Evolutionary conservation across 805 yeast genomes (phyloP).

Genomic region (Candida ipomoeae): DNA sequence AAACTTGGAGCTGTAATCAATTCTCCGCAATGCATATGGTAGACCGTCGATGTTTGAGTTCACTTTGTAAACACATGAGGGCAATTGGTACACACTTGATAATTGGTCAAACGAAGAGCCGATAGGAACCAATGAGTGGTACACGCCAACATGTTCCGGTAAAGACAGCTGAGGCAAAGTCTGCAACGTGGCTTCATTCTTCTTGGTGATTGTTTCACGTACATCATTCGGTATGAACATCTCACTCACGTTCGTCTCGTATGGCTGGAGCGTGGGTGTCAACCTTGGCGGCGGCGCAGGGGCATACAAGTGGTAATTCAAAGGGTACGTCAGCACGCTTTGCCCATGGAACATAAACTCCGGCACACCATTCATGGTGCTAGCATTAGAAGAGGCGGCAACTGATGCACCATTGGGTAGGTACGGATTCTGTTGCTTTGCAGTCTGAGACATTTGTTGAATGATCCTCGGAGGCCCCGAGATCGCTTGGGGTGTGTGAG

Average conservation of each 20-base stretch:
- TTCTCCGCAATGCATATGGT: constrained; percentile 68
- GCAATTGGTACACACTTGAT: constrained; percentile 46
- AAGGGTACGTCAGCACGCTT: constrained; percentile 36
- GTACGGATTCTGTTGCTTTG: constrained; percentile 23
- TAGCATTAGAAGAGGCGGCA: constrained; percentile 8
- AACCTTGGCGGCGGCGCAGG: constrained; percentile 82
- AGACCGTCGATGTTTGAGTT: constrained; percentile 74
- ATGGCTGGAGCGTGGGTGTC: constrained; percentile 54
- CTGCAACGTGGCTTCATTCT: constrained; percentile 78
- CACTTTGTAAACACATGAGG: constrained; percentile 70
- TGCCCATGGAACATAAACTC: constrained; percentile 15
- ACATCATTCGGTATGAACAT: constrained; percentile 71
- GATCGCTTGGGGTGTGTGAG: constrained; percentile 8
- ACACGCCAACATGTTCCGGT: constrained; percentile 60
- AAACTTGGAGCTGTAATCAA: constrained; percentile 41
- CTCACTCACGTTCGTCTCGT: constrained; percentile 65
- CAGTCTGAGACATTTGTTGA: constrained; percentile 13
- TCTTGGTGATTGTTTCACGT: constrained; percentile 65
- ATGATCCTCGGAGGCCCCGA: constrained; percentile 6
- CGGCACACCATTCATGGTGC: constrained; percentile 7
- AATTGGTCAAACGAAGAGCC: constrained; percentile 42
- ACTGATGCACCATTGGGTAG: constrained; percentile 13
- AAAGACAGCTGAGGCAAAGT: constrained; percentile 44
- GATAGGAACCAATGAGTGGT: constrained; percentile 81
- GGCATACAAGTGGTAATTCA: constrained; percentile 84